phyloP scores from a whole-genome alignment of 2,329 filamentous ascomycete genomes.

The Hortaea sp. region DNA sequence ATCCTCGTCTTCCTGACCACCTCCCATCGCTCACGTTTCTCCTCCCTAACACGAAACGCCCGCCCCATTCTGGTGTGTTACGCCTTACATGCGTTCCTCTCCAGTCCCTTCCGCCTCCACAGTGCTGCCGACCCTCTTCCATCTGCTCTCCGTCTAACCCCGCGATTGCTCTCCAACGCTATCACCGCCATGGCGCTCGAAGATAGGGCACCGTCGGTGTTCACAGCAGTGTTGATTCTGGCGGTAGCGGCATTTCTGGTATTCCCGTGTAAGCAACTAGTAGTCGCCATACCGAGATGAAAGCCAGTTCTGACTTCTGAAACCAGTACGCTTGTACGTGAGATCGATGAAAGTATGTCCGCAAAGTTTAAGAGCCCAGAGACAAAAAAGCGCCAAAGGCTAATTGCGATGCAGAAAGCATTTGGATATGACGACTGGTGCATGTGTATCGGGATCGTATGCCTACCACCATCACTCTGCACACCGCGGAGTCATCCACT shows the following conservation, averaged over 20 bases:
- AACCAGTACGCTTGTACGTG: background rate
- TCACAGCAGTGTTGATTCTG: slow-evolving; percentile 1
- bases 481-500: background rate
- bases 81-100: too few species aligned
- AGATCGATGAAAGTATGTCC: background rate
- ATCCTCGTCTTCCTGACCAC: too few species aligned
- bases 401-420: background rate
- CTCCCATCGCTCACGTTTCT: too few species aligned
- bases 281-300: too few species aligned
- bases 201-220: background rate
- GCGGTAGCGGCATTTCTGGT: slow-evolving; percentile 1
- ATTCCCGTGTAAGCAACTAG: background rate
- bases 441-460: slow-evolving; percentile 10
- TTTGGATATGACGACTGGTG: slow-evolving; percentile 25
- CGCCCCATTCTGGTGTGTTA: too few species aligned
- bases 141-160: too few species aligned
- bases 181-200: background rate
- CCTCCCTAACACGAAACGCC: too few species aligned
- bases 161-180: too few species aligned
- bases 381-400: too few species aligned
- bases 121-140: too few species aligned
- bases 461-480: background rate
- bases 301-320: background rate
- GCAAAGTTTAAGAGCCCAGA: too few species aligned
- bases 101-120: too few species aligned